Evolutionary conservation across 75 land plant genomes (phyloP).

Genomic region (Cunninghamia lanceolata): DNA sequence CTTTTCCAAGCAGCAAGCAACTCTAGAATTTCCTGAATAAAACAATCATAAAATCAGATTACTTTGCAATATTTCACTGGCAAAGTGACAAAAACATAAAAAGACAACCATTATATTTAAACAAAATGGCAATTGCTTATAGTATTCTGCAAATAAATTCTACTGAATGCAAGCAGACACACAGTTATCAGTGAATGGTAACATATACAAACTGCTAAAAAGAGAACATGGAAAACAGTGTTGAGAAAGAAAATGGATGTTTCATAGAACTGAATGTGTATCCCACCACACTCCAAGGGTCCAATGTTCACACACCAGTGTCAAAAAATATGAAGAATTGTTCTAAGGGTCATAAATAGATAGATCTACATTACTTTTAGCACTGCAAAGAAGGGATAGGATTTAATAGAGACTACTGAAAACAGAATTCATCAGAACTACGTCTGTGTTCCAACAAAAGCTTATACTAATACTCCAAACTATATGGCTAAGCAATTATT

Average conservation of each 20-base stretch:
- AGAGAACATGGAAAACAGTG: background rate
- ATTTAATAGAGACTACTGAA: no score
- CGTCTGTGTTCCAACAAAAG: background rate
- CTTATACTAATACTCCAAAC: background rate
- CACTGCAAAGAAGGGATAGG: no score
- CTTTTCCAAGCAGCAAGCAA: slow-evolving; percentile 74
- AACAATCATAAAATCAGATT: background rate
- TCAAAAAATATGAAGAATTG: background rate
- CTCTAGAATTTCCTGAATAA: slow-evolving; percentile 76
- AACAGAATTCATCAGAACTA: no score
- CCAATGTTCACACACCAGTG: background rate
- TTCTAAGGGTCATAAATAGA: background rate
- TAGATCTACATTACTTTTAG: no score
- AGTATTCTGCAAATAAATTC: background rate
- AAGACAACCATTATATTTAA: background rate
- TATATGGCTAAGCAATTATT: no score
- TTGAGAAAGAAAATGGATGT: background rate
- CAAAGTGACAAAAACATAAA: background rate
- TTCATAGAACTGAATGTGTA: background rate
- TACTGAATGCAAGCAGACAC: background rate
- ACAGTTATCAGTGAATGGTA: background rate
- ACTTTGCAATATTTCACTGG: background rate
- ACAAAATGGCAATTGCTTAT: background rate
- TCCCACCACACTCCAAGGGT: background rate
- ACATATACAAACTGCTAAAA: background rate